Evolutionary conservation across 441 rosid genomes (phyloP), one percentile per base, ranked within the genome.

Genomic region (Populus hybrid): DNA sequence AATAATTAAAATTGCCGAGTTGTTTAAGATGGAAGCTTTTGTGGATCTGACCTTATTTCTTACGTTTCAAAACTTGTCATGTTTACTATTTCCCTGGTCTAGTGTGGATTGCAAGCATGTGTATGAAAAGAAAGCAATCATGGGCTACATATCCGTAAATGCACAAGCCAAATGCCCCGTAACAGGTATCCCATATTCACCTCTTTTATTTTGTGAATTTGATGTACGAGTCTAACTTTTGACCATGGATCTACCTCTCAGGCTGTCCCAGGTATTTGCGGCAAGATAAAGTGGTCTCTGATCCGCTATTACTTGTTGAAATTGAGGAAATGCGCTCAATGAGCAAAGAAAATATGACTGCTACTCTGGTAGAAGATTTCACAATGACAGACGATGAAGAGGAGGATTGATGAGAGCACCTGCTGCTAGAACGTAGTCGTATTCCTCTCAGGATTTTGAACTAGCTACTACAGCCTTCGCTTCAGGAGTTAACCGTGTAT

Each of bases 61-160:
- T 32, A 20, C 10, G 4, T 54, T 5, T 80, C 36, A 34, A 74
- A 67, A 77, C 67, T 80, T 21, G 6, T 34, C 7, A 18, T 63
- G 42, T 38, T 38, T 36, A 5, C 6, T 59, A 2, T 14, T 35
- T 6, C 34, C 14, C 12, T 54, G 10, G 2, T 73, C 64, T 69
- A 94, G 99, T 80, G 61, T 83, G 88, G 93, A 87, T 24, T 94
- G 98, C 97, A 90, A 86, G 89, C 99, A 96, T 82, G 79, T 96
- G 14, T 94, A 93, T 36, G 98, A 93, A 32, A 89, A 90, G 82
- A 75, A 78, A 18, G 90, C 86, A 42, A 81, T 96, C 78, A 77
- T 87, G 86, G 74, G 63, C 42, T 83, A 89, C 85, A 89, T 93
- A 75, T 76, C 77, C 68, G 83, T 70, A 28, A 80, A 74, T 46